Conservation (phyloP, 2,329 filamentous ascomycete species). For the Aaosphaeria arxii region DNA sequence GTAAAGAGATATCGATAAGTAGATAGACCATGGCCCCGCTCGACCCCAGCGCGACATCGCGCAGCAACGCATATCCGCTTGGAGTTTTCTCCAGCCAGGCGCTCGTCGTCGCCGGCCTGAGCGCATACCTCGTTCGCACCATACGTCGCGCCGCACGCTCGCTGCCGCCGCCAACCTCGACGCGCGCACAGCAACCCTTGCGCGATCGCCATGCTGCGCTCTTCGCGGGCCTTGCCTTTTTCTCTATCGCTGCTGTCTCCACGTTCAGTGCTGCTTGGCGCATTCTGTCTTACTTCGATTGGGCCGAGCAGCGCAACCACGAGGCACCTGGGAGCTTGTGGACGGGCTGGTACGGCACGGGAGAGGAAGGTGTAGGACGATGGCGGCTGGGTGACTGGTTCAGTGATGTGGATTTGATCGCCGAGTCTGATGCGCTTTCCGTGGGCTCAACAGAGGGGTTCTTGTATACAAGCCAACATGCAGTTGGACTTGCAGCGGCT, state of each 20-base stretch:
- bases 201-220: slow-evolving; percentile 31
- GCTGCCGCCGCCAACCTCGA: slow-evolving; percentile 31
- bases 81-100: slow-evolving; percentile 28
- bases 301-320: slow-evolving; percentile 45
- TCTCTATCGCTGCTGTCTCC: slow-evolving; percentile 45
- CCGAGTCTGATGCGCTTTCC: slow-evolving; percentile 54
- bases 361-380: slow-evolving; percentile 23
- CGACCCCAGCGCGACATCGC: slow-evolving; percentile 25
- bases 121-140: slow-evolving; percentile 24
- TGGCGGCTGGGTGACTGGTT: slow-evolving; percentile 52
- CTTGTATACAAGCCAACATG: slow-evolving; percentile 63
- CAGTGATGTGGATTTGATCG: slow-evolving; percentile 51
- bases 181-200: slow-evolving; percentile 26
- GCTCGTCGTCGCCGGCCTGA: slow-evolving; percentile 27
- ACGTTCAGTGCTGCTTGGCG: slow-evolving; percentile 47
- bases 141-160: slow-evolving; percentile 27
- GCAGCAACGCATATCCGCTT: slow-evolving; percentile 32
- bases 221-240: slow-evolving; percentile 45
- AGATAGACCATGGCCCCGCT: slow-evolving; percentile 31
- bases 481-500: slow-evolving; percentile 54
- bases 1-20: background rate
- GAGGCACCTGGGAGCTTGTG: slow-evolving; percentile 41
- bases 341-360: slow-evolving; percentile 39
- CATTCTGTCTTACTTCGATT: slow-evolving; percentile 49
- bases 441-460: slow-evolving; percentile 55